Evolutionary conservation across 2,329 filamentous ascomycete genomes (phyloP).

Genomic region (Xylariaceae sp.): DNA sequence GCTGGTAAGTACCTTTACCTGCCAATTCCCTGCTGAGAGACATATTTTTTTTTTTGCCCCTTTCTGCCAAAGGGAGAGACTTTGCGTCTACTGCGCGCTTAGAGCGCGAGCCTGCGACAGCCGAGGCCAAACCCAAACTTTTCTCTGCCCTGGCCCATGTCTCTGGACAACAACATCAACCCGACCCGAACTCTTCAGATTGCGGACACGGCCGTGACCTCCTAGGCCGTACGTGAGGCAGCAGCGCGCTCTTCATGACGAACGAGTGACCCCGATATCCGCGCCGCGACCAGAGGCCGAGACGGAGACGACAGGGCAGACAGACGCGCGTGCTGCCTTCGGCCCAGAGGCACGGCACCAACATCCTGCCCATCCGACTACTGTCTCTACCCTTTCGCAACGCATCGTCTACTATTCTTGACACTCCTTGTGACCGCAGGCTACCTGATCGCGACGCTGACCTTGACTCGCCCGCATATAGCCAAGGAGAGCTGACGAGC

Average conservation of each 20-base stretch:
- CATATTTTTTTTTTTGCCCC: slow-evolving; percentile 5
- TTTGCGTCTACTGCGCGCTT: slow-evolving; percentile 2
- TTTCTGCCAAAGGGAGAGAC: slow-evolving; percentile 1
- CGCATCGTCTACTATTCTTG: not conserved
- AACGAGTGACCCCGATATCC: not conserved
- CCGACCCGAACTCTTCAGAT: not conserved
- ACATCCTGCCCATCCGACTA: not conserved
- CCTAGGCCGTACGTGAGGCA: not conserved
- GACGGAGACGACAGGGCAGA: not conserved
- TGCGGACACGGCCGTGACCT: not conserved
- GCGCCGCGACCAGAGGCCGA: not conserved
- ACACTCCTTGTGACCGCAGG: no score
- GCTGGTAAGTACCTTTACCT: no score
- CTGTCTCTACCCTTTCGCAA: not conserved
- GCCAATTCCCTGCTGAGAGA: slow-evolving; percentile 9
- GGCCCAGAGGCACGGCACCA: not conserved
- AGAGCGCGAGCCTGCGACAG: slow-evolving; percentile 7
- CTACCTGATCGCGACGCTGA: slow-evolving; percentile 1
- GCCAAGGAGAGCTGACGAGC: not conserved
- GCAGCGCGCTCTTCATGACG: not conserved
- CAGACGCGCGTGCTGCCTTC: not conserved
- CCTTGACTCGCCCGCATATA: not conserved
- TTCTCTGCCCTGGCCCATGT: slow-evolving; percentile 3
- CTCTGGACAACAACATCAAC: slow-evolving; percentile 2
- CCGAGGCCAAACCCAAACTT: slow-evolving; percentile 7